Base-by-base conservation (phyloP, 805 yeast genomes). In the Candida corydali region DNA sequence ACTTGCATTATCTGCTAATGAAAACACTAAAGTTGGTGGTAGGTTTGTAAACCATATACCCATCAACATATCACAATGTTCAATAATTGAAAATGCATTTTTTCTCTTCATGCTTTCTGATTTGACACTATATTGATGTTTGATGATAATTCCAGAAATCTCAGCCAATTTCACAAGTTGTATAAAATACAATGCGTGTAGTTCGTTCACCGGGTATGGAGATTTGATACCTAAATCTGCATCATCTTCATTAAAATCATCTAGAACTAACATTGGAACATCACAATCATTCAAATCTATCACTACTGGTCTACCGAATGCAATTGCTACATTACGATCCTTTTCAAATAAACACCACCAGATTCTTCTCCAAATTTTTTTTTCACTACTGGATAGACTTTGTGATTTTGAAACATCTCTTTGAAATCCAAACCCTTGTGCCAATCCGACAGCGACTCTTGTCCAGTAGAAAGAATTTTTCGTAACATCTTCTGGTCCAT, bases 291-390 rank as follows among this genome's bases (percentile, higher is more conserved):
- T 82, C 42, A 82, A 64, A 47, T 79, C 80, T 33, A 86, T 80
- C 47, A 73, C 66, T 5, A 75, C 59, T 0, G 94, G 93, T 38
- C 88, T 67, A 11, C 93, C 89, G 57, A 79, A 78, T 0, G 88
- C 86, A 34, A 82, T 71, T 2, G 88, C 78, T 8, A 79, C 76
- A 27, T 75, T 65, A 17, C 86, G 63, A 56, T 85, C 95, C 47
- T 85, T 78, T 40, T 77, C 75, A 54, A 80, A 81, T 15, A 86
- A 59, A 43, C 78, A 67, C 94, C 94, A 85, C 86, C 88, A 85
- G 10, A 82, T 66, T 29, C 88, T 64, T 45, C 81, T 71, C 71
- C 82, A 78, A 26, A 78, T 52, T 41, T 74, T 74, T 47, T 61
- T 63, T 29, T 66, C 63, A 33, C 56, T 38, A 17, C 59, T 49